A percentile compares a stretch with the other conserved stretches of the same genome.
Evolutionary conservation across 1,284 basidiomycete genomes (phyloP).

Genomic region (Cryptococcus sp.): DNA sequence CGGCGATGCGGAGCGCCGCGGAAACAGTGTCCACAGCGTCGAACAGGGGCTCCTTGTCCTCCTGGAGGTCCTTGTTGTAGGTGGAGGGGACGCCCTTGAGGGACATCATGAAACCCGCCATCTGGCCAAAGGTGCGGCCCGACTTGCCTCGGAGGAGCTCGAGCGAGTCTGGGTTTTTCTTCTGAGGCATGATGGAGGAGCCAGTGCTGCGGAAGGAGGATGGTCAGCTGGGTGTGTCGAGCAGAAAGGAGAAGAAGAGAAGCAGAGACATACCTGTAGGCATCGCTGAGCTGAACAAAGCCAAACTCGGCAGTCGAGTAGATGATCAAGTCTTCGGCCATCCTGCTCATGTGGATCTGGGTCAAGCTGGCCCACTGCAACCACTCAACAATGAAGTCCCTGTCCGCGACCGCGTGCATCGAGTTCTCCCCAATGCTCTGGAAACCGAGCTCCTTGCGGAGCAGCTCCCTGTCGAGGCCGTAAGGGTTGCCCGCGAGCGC

Average conservation of each 20-base stretch:
- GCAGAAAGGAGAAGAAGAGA: constrained; percentile 1
- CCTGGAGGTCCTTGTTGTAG: constrained; percentile 98
- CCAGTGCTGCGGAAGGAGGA: constrained; percentile 71
- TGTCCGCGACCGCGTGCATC: constrained; percentile 90
- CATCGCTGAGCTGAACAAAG: constrained; percentile 90
- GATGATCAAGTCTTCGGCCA: constrained; percentile 94
- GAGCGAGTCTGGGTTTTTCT: constrained; percentile 96
- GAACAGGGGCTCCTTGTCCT: constrained; percentile 96
- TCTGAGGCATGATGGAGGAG: constrained; percentile 99
- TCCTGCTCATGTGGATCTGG: constrained; percentile 87
- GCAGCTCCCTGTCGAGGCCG: constrained; percentile 80
- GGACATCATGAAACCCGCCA: constrained; percentile 98
- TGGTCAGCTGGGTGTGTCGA: constrained; percentile 1
- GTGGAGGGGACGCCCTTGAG: constrained; percentile 95
- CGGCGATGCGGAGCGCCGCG: constrained; percentile 84
- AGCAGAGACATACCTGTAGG: constrained; percentile 68
- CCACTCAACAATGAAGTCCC: constrained; percentile 96
- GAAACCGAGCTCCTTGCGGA: constrained; percentile 81
- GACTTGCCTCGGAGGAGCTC: constrained; percentile 93
- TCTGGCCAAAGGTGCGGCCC: constrained; percentile 90
- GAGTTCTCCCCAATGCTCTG: constrained; percentile 82
- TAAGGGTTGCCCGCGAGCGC: constrained; percentile 96
- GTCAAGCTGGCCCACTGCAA: constrained; percentile 92
- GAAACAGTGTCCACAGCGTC: constrained; percentile 86
- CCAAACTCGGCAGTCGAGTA: constrained; percentile 97